Conservation (phyloP, 2,329 filamentous ascomycete genomes). For the Juglanconis juglandina region DNA sequence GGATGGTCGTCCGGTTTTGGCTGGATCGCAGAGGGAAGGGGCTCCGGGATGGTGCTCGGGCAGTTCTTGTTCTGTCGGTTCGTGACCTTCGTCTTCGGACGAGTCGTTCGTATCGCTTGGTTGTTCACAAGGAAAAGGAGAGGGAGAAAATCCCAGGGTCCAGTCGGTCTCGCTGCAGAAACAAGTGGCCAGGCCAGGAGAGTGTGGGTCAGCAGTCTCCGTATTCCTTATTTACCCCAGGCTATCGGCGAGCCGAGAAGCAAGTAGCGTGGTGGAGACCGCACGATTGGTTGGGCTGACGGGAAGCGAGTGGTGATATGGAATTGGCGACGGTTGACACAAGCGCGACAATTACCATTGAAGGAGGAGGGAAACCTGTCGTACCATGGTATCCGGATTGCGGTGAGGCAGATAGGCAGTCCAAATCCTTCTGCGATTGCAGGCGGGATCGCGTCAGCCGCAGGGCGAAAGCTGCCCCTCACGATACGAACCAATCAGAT, state of each 20-base stretch:
- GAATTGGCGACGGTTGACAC: background rate
- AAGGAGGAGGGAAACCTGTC: background rate
- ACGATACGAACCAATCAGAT: background rate
- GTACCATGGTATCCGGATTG: background rate
- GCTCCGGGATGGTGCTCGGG: background rate
- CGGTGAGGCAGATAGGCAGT: no score
- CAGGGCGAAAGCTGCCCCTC: background rate
- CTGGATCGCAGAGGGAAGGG: background rate
- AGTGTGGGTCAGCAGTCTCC: constrained; percentile 16
- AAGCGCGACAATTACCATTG: background rate
- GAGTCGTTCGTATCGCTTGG: background rate
- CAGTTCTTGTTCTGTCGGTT: background rate
- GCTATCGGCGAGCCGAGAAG: background rate
- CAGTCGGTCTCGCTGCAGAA: constrained; percentile 3
- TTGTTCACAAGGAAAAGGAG: background rate
- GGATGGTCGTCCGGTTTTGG: background rate
- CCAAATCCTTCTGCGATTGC: background rate
- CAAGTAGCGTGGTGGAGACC: background rate
- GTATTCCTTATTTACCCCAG: constrained; percentile 18
- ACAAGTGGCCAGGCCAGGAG: constrained; percentile 18
- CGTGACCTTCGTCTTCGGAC: background rate
- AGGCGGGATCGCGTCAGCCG: constrained; percentile 1
- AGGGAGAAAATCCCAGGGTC: constrained; percentile 13
- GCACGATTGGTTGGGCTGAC: background rate
- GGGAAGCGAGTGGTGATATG: no score